Evolutionary conservation across 1,284 basidiomycete species (phyloP).

Genomic region (Omphalotus olearius): DNA sequence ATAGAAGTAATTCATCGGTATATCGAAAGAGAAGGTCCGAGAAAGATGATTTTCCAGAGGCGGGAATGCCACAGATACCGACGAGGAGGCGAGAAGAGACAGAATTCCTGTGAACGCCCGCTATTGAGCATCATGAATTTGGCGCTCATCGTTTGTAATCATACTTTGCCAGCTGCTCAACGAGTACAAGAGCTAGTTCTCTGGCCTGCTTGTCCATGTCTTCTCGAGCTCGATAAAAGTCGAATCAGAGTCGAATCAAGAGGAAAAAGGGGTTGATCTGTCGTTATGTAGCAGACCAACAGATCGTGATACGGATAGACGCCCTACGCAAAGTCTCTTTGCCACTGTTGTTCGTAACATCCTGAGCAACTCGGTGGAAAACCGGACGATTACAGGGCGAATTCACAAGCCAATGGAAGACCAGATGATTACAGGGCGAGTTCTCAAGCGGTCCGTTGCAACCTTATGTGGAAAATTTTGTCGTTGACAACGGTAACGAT

Average conservation of each 20-base stretch:
- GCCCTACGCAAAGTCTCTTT: background rate
- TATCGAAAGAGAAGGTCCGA: slow-evolving; percentile 50
- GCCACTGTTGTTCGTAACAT: background rate
- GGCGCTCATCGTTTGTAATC: background rate
- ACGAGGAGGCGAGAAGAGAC: slow-evolving; percentile 59
- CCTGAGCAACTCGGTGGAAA: no score
- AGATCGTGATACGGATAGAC: no score
- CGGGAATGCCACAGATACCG: slow-evolving; percentile 77
- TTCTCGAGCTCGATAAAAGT: background rate
- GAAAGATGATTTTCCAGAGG: slow-evolving; percentile 80
- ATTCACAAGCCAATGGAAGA: slow-evolving; percentile 14
- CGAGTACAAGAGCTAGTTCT: slow-evolving; percentile 29
- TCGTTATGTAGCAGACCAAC: no score
- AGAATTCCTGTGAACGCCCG: slow-evolving; percentile 34
- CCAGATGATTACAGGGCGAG: slow-evolving; percentile 34
- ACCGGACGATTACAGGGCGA: slow-evolving; percentile 28
- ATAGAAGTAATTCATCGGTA: slow-evolving; percentile 37
- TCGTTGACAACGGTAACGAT: background rate
- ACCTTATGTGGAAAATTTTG: background rate
- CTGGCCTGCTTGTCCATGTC: slow-evolving; percentile 30
- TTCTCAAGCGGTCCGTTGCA: background rate
- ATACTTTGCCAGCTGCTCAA: slow-evolving; percentile 34
- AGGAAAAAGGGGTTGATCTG: no score
- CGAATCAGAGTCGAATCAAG: no score
- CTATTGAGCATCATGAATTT: background rate